Evolutionary conservation across 176 grass and related monocot species (phyloP), one percentile per base, ranked within the genome.

Genomic region (Phoenix roebelenii): DNA sequence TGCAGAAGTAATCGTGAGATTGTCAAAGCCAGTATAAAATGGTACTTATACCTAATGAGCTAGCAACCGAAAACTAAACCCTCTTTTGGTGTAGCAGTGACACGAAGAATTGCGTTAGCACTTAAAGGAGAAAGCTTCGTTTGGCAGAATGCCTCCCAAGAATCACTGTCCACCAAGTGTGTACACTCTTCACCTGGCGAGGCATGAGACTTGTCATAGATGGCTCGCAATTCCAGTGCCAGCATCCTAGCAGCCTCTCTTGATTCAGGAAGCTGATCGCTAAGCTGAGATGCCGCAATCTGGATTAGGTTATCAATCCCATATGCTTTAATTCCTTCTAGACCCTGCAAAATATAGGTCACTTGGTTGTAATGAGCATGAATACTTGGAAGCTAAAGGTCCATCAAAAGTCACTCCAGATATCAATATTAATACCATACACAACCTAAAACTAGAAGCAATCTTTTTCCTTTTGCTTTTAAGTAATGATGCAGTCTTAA

Each of bases 201-300:
- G 48, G 51, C 60, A 69, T 76, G 81, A 22, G 28, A 84, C 53
- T 79, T 77, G 50, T 71, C 58, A 56, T 98, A 92, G 66, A 88
- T 72, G 30, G 16, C 59, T 62, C 92, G 93, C 58, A 98, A 75
- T 76, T 73, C 59, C 15, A 73, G 7, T 12, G 70, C 70, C 9
- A 73, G 59, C 14, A 23, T 20, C 56, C 93, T 78, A 71, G 93
- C 93, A 67, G 93, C 87, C 56, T 98, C 93, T 76, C 93, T 98
- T 66, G 93, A 98, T 81, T 98, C 87, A 23, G 93, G 93, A 70
- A 98, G 85, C 51, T 98, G 93, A 56, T 98, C 93, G 5, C 84
- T 85, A n/a, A 98, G 87, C 50, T 98, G 93, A 55, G 87, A 77
- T 63, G 93, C 93, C 16, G 84, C 84, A 10, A 98, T 65, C 80